Evolutionary conservation across 2,329 filamentous ascomycete species (phyloP), one percentile per base, ranked within the genome.

Genomic region (Nemania sp.): DNA sequence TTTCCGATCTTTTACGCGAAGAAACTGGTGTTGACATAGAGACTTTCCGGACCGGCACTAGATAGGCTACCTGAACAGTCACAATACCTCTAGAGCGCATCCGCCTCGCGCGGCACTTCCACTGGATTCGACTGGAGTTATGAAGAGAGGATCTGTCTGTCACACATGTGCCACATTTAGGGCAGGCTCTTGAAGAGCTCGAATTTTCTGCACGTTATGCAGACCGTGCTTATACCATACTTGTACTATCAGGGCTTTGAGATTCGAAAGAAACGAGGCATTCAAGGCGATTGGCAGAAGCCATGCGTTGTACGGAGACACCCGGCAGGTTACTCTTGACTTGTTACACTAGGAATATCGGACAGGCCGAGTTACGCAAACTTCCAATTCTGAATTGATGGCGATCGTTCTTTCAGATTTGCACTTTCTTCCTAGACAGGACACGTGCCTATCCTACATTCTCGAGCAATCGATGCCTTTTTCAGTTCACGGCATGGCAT

Each of bases 1-100:
- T 99, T 66, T 85, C 80, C 30, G 81, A 87, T 30, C 71, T 97
- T 51, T 73, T 97, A 66, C 79, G 83, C 59, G 79, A 86, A 59
- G 94, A 99, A 77, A 75, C 97, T 43, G 86, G 83, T 2, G 75
- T 96, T 43, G 79, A 86, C 9, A 30, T 66, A 28, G 52, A 57
- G 17, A 26, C 40, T 41, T 33, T 37, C 17, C 9, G 20, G 7
- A 4, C 20, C n/a, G 39, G 20, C n/a, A 2, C 31, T 9, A 20
- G 34, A 6, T 43, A 28, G 20, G 26, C 22, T 44, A 17, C 22
- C 30, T 22, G 41, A 20, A 24, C 26, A 14, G 34, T 11, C 31
- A 24, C 20, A 9, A 15, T 22, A 9, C 19, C 9, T 2, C 26
- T 15, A 28, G n/a, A 12, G 24, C 28, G 28, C 23, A 36, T 12